Base-by-base conservation (phyloP, 2,329 filamentous ascomycete genomes). In the Fusarium armeniacum region DNA sequence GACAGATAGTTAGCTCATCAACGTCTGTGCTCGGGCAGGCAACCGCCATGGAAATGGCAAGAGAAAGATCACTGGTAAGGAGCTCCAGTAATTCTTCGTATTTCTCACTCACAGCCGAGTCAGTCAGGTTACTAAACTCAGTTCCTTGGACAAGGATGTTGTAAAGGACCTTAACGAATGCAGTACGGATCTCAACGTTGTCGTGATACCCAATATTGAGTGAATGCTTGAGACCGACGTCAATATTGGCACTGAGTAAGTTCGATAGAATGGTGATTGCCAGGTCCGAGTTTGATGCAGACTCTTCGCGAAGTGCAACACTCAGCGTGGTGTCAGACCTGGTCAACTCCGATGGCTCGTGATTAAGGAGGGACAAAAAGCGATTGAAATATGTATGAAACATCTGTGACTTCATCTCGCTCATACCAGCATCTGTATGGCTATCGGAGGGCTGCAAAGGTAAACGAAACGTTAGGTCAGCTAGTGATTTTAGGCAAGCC, bases 61-160 rank as follows among this genome's bases (percentile, higher is more conserved):
- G 80, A 18, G 85, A 86, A 63, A 90, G 83, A 75, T 92, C 89
- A 62, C 83, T 85, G 2, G 89, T 88, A 9, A 92, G 81, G 16
- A 91, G 80, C 84, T 89, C 84, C 49, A 91, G 80, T 22, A 92
- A 79, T 69, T 90, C 86, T 66, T 91, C 86, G 66, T 92, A 91
- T 74, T 90, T 91, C 74, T 91, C 89, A 69, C 85, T 90, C 16
- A 91, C 87, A 18, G 89, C 88, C 15, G 86, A 85, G 76, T 92
- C 89, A 2, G 89, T 90, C 32, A 92, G 77, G 58, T 89, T 90
- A 73, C 86, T 91, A 74, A 92, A 91, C 75, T 92, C 90, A 1
- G 89, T 91, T 36, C 90, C 90, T 74, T 91, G 90, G n/a, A 90
- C 85, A 18, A 92, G 78, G 55, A 92, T 91, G 74, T 91, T 91